phyloP scores from a whole-genome alignment of 2,329 filamentous ascomycete genomes.

The Tolypocladium paradoxum region DNA sequence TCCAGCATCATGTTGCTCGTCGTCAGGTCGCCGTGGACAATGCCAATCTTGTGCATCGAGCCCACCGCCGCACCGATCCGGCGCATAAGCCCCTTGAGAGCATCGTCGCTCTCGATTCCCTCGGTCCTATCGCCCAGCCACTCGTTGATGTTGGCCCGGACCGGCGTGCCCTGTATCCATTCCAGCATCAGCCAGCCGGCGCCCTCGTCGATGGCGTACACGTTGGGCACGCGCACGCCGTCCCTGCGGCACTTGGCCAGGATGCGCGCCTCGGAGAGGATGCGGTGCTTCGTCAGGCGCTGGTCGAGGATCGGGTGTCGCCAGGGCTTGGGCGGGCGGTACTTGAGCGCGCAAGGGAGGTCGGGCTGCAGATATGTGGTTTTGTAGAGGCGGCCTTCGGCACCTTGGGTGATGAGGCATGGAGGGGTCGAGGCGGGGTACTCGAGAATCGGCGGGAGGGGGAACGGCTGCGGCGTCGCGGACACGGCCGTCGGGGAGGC shows the following conservation, averaged over 20 bases:
- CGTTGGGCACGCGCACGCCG: conserved; percentile 69
- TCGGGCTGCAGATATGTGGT: conserved; percentile 64
- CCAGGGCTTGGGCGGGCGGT: conserved; percentile 85
- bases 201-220: conserved; percentile 57
- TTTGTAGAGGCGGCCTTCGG: conserved; percentile 88
- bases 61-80: conserved; percentile 64
- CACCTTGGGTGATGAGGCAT: conserved; percentile 77
- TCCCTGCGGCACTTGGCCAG: conserved; percentile 68
- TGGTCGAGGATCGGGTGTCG: conserved; percentile 82
- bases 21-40: conserved; percentile 91
- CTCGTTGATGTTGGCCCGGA: conserved; percentile 58
- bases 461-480: conserved; percentile 21
- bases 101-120: conserved; percentile 30
- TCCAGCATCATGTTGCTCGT: conserved; percentile 92
- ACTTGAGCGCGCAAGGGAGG: conserved; percentile 71
- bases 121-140: conserved; percentile 45
- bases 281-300: conserved; percentile 74
- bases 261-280: conserved; percentile 81
- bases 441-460: conserved; percentile 55
- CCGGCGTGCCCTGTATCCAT: conserved; percentile 67
- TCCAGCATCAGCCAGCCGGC: conserved; percentile 72
- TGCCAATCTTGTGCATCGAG: conserved; percentile 67
- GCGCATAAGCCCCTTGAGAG: conserved; percentile 52
- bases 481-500: conserved; percentile 1
- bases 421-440: conserved; percentile 50